Evolutionary conservation across 2,329 filamentous ascomycete species (phyloP).

Genomic region (Xylariaceae sp.): DNA sequence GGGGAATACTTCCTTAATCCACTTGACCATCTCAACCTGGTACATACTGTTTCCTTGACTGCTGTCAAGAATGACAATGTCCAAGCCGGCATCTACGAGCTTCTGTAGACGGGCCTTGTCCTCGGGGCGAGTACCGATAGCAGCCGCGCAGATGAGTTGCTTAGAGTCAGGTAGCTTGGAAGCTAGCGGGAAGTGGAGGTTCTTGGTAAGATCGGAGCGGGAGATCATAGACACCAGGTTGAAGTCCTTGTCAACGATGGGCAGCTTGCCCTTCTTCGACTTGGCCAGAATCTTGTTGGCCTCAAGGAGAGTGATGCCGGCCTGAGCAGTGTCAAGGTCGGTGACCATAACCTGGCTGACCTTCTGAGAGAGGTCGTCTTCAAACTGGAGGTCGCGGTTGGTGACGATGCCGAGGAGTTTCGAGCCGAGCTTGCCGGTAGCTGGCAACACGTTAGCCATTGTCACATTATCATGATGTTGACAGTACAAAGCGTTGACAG

Average conservation of each 20-base stretch:
- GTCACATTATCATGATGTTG: constrained; percentile 12
- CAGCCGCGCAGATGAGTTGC: constrained; percentile 91
- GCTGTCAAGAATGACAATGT: constrained; percentile 92
- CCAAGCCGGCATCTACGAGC: constrained; percentile 89
- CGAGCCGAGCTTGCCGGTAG: constrained; percentile 85
- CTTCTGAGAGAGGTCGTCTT: constrained; percentile 64
- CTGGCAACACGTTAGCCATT: constrained; percentile 49
- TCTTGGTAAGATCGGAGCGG: constrained; percentile 96
- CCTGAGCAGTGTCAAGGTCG: constrained; percentile 80
- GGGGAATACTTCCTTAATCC: constrained; percentile 82
- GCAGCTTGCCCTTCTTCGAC: constrained; percentile 98
- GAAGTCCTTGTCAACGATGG: constrained; percentile 76
- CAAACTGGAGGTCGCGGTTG: constrained; percentile 96
- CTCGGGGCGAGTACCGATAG: constrained; percentile 90
- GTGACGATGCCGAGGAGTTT: constrained; percentile 97
- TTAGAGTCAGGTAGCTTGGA: constrained; percentile 96
- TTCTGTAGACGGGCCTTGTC: constrained; percentile 82
- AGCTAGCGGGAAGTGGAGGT: constrained; percentile 91
- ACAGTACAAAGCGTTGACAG: neutral
- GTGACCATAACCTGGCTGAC: constrained; percentile 93
- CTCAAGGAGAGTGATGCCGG: constrained; percentile 77
- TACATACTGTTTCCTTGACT: constrained; percentile 98
- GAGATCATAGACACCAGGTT: constrained; percentile 91
- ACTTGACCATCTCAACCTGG: constrained; percentile 98
- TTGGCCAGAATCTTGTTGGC: constrained; percentile 89